Base-by-base conservation (phyloP, 148 eudicot genomes). In the Dianthus caryophyllus region DNA sequence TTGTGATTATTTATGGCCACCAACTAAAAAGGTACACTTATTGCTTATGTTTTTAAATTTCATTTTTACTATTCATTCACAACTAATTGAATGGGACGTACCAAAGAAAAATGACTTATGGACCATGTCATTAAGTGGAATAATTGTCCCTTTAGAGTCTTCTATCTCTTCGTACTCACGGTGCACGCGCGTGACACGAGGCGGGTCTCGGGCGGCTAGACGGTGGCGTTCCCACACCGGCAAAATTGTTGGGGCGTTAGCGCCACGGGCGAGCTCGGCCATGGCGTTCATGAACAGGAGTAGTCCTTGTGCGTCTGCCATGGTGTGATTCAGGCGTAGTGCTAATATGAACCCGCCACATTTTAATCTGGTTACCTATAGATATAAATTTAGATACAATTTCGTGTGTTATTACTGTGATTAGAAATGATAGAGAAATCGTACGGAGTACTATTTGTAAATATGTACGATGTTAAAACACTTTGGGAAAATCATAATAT, bases 151-250 rank as follows among this genome's bases (percentile, higher is more conserved):
- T 4, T 70, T 64, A 5, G 78, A 44, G 44, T 69, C 77, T 4
- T 57, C 61, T 9, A 73, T 14, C 24, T 63, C 59, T 6, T 80
- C 80, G 33, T 73, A 80, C 26, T 73, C 80, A 0, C 36, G 73
- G 49, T 73, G 84, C 18, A 64, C 51, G 53, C 76, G 74, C 5
- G 78, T 77, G 11, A 58, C 66, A 4, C 43, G 71, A 1, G 84
- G 84, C 1, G 76, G 68, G 26, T 73, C 65, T 0, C 81, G 76
- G 2, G 84, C 81, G 5, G 69, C 8, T 0, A 80, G 73, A 47
- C 44, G 76, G 41, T 74, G 71, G 6, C 84, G 77, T 11, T 80
- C 77, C 84, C 84, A 80, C 24, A 74, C 76, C 0, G 84, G 84
- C 5, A 18, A 12, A 16, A 68, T 25, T 1, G 81, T 66, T 0